phyloP scores from a whole-genome alignment of 192 early-diverging fungal species.

The Spizellomyces punctatus region DNA sequence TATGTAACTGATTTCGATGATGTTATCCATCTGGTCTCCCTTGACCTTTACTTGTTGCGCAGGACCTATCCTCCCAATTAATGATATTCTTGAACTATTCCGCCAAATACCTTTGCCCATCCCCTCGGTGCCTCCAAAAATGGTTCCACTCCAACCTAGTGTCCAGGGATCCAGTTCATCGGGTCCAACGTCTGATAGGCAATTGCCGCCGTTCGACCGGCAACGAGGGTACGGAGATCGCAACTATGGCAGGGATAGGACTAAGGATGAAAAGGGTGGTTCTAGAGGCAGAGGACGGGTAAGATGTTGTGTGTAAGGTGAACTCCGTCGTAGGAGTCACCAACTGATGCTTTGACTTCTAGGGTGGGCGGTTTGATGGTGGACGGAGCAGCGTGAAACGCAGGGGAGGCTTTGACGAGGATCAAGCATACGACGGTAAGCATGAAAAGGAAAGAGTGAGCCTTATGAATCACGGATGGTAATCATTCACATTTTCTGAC shows the following conservation, averaged over 20 bases:
- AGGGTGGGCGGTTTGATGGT: not conserved
- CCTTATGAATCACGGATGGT: too few relatives aligned
- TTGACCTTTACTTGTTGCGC: not conserved
- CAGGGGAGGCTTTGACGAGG: conserved; percentile 22
- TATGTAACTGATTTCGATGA: conserved; percentile 10
- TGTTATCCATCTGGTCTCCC: not conserved
- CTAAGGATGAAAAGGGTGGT: too few relatives aligned
- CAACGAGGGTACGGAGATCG: too few relatives aligned
- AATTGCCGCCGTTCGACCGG: too few relatives aligned
- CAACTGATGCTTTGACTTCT: too few relatives aligned
- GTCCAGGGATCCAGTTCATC: not conserved
- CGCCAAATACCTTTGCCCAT: conserved; percentile 35
- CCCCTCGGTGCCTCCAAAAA: conserved; percentile 2
- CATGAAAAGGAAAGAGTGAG: too few relatives aligned
- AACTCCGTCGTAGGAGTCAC: too few relatives aligned
- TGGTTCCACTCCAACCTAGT: conserved; percentile 18
- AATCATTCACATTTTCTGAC: too few relatives aligned
- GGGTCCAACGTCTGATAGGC: not conserved
- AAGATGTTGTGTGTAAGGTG: too few relatives aligned
- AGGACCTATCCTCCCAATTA: conserved; percentile 40
- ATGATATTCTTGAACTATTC: conserved; percentile 40
- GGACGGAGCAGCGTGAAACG: conserved; percentile 9
- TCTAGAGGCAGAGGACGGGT: too few relatives aligned
- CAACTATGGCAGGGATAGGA: too few relatives aligned
- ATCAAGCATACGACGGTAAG: conserved; percentile 17